Evolutionary conservation across 2,329 filamentous ascomycete genomes (phyloP), one percentile per base, ranked within the genome.

Genomic region (Epicoccum nigrum): DNA sequence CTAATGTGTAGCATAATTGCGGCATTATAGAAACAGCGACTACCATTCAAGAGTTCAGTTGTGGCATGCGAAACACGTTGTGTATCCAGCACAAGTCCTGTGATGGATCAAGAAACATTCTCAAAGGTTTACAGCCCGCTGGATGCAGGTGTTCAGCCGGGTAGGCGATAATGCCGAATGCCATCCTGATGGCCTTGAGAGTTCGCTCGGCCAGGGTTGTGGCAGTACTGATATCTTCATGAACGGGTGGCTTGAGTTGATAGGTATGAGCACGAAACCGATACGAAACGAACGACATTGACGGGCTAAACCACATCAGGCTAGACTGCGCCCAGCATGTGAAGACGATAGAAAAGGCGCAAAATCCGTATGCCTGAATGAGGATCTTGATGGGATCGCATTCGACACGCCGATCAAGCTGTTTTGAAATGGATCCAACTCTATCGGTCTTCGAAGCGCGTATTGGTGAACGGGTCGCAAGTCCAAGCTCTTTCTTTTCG

Each of bases 11-110:
- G 63, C 64, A 63, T 41, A 25, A 41, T 31, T 55, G 55, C 56
- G 51, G 51, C 61, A 59, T 59, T 52, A 47, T 61, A 54, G 58
- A 65, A 58, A 61, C 60, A 27, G 31, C 28, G 23, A 46, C 37
- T 42, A 30, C 43, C 31, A 20, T 38, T 44, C 44, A 52, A 56
- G 50, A n/a, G 48, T 44, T 43, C 34, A 54, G 21, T 39, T 39
- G 40, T 31, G 35, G 27, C 27, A 59, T 52, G 30, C 58, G 58
- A 62, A 62, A 62, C 60, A 49, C 33, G 11, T 41, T 16, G 44
- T 39, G 45, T 54, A 16, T 42, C 39, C 13, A 41, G 23, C 33
- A 12, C 28, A 17, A 34, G 27, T 47, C 38, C 32, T 43, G 49
- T 52, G 39, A 47, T 47, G 27, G 20, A 43, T 16, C 27, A 33